phyloP scores from a whole-genome alignment of 345 rosid genomes.

The Eucalyptus fibrosa region DNA sequence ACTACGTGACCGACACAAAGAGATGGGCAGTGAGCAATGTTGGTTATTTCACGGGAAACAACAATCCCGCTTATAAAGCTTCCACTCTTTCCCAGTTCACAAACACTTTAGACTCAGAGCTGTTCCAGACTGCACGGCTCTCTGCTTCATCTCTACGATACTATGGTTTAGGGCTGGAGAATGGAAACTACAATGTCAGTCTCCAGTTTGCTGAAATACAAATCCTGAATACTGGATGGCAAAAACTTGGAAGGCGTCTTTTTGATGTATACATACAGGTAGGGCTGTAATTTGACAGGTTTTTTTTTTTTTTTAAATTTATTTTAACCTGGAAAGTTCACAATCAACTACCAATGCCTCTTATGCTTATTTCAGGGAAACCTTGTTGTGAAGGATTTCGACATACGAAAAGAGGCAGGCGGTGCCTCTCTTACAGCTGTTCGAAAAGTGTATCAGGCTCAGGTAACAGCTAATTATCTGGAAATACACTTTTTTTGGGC shows the following conservation, averaged over 20 bases:
- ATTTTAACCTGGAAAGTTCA: neutral
- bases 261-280: slow-evolving; percentile 50
- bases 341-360: fast-evolving
- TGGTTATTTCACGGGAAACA: slow-evolving; percentile 13
- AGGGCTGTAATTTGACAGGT: neutral
- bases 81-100: neutral
- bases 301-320: neutral
- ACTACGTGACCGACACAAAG: slow-evolving; percentile 17
- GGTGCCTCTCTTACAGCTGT: slow-evolving; percentile 8
- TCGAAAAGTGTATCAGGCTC: neutral
- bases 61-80: neutral
- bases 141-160: slow-evolving; percentile 69
- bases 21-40: slow-evolving; percentile 46
- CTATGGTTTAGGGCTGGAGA: slow-evolving; percentile 71
- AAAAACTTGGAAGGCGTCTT: slow-evolving; percentile 29
- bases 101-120: slow-evolving; percentile 14
- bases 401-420: slow-evolving; percentile 15
- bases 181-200: slow-evolving; percentile 54
- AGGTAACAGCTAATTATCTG: slow-evolving; percentile 7
- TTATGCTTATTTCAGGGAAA: slow-evolving; percentile 11
- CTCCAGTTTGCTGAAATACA: slow-evolving; percentile 33
- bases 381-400: slow-evolving; percentile 34
- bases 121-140: slow-evolving; percentile 42
- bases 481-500: slow-evolving; percentile 35
- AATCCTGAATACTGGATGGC: slow-evolving; percentile 8